These are phyloP conservation scores for Lepidium campestre DNA, from an alignment of 441 rosid genomes.

Conservation along the genomic window DNA sequence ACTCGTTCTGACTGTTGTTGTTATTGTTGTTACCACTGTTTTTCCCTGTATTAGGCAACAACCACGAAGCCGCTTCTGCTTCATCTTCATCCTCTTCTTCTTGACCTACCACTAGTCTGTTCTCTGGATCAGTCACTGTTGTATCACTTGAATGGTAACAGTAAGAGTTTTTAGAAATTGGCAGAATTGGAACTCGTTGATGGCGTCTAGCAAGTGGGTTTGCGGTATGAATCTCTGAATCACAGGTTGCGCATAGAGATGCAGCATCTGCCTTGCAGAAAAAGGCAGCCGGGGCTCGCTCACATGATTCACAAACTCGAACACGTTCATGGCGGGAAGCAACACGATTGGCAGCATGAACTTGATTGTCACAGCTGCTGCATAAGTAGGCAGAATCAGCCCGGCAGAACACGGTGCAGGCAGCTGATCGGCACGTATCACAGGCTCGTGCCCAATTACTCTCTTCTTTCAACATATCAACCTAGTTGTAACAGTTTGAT, in stretches of 20 bases:
- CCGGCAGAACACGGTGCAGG: conserved; percentile 77
- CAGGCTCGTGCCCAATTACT: conserved; percentile 57
- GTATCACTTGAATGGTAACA: conserved; percentile 24
- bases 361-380: conserved; percentile 54
- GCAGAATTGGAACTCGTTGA: conserved; percentile 72
- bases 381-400: conserved; percentile 89
- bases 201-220: conserved; percentile 94
- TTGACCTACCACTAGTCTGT: conserved; percentile 30
- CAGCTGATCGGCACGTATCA: conserved; percentile 67
- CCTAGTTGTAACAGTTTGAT: not conserved
- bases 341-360: conserved; percentile 72
- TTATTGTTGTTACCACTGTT: conserved; percentile 25
- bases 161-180: conserved; percentile 38
- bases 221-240: conserved; percentile 81
- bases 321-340: conserved; percentile 92
- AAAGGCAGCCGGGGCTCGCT: conserved; percentile 82
- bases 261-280: conserved; percentile 95
- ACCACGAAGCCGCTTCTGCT: conserved; percentile 88
- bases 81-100: conserved; percentile 55
- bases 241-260: conserved; percentile 73
- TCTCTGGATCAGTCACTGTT: conserved; percentile 12
- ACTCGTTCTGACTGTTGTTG: conserved; percentile 33
- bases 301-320: conserved; percentile 80
- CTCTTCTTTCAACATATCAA: conserved; percentile 56
- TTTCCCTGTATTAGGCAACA: conserved; percentile 51